A percentile compares a stretch with the other conserved stretches of the same genome.
Evolutionary conservation across 225 moss, liverwort and hornwort species (phyloP).

Genomic region (Bryum argenteum): DNA sequence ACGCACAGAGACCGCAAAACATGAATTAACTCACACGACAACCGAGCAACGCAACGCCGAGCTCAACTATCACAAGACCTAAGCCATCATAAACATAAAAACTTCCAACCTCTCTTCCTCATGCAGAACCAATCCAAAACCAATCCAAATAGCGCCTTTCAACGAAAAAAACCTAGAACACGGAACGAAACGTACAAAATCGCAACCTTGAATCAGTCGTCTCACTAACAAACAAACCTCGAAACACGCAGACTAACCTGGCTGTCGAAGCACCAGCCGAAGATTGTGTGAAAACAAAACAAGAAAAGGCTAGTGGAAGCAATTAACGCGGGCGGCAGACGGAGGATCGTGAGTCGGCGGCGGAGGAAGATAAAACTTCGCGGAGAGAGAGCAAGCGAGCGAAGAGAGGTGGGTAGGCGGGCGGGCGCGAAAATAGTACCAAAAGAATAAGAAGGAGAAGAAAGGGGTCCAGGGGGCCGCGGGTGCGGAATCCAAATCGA

Average conservation of each 20-base stretch:
- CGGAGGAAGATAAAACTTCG: background rate
- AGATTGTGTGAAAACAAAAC: background rate
- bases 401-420: too few species aligned
- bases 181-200: background rate
- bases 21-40: too few species aligned
- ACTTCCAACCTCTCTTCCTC: background rate
- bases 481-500: background rate
- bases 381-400: background rate
- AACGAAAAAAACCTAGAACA: background rate
- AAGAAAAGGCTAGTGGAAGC: background rate
- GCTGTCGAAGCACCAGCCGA: background rate
- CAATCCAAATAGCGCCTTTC: background rate
- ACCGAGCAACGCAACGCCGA: background rate
- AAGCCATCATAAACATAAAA: background rate
- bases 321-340: background rate
- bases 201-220: background rate
- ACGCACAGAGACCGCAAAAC: too few species aligned
- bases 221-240: background rate
- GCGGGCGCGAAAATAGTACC: background rate
- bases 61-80: background rate
- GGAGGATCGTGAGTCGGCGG: constrained; percentile 2
- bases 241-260: background rate
- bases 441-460: background rate
- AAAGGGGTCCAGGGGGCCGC: too few species aligned
- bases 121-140: too few species aligned